phyloP scores from a whole-genome alignment of 768 basidiomycete species.

The Rhodotorula toruloides region DNA sequence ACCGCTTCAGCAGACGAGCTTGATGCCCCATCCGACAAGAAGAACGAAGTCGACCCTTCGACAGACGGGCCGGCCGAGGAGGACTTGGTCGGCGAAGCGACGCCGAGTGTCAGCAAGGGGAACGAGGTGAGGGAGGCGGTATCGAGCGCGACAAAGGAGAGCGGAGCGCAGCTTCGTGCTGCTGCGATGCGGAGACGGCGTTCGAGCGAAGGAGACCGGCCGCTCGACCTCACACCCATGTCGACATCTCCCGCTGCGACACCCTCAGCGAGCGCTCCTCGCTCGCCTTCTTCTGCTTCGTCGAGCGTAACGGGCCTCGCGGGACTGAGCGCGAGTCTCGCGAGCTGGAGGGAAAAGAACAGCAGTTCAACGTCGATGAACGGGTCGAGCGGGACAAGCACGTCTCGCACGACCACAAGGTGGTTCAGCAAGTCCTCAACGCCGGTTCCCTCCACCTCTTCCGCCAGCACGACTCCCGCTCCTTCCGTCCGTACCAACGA shows the following conservation, averaged over 20 bases:
- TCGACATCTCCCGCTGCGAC: background rate
- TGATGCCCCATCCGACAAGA: constrained; percentile 17
- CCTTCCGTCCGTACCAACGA: too few relatives aligned
- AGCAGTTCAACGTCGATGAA: too few relatives aligned
- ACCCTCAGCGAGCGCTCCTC: background rate
- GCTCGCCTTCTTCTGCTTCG: too few relatives aligned
- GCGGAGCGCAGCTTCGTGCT: background rate
- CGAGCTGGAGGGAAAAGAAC: constrained; percentile 20
- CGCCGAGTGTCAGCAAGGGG: background rate
- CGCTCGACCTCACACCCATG: background rate
- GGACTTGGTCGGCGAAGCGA: constrained; percentile 7
- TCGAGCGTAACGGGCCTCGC: constrained; percentile 20
- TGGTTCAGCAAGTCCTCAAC: too few relatives aligned
- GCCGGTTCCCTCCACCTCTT: too few relatives aligned
- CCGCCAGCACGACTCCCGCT: too few relatives aligned
- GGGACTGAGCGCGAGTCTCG: constrained; percentile 12
- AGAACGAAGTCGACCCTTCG: constrained; percentile 16
- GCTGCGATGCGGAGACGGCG: background rate
- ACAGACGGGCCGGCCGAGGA: constrained; percentile 14
- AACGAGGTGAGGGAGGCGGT: background rate
- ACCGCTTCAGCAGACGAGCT: constrained; percentile 3
- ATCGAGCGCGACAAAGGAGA: background rate
- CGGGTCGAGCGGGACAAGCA: too few relatives aligned
- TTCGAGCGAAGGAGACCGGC: constrained; percentile 1
- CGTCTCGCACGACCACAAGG: too few relatives aligned